Conservation (phyloP, 345 rosid species). For the Barbarea vulgaris region DNA sequence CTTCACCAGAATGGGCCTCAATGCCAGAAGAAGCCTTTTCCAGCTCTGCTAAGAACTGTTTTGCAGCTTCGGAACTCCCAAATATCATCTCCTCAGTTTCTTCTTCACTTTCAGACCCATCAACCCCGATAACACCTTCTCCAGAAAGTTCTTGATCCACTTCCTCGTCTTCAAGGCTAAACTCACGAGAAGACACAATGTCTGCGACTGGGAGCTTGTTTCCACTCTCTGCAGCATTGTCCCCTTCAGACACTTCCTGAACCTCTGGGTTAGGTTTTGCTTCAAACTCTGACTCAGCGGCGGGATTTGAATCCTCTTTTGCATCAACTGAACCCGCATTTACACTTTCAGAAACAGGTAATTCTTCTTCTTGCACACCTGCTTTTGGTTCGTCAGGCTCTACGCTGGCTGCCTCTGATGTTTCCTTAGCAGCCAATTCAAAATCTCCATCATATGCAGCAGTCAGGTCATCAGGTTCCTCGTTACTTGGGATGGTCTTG, state of each 20-base stretch:
- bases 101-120: slow-evolving; percentile 57
- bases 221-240: slow-evolving; percentile 42
- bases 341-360: slow-evolving; percentile 32
- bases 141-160: slow-evolving; percentile 41
- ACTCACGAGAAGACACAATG: slow-evolving; percentile 32
- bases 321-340: slow-evolving; percentile 15
- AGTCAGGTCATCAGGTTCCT: slow-evolving; percentile 32
- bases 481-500: slow-evolving; percentile 22
- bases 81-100: slow-evolving; percentile 68
- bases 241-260: slow-evolving; percentile 24
- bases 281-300: slow-evolving; percentile 39
- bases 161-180: slow-evolving; percentile 45
- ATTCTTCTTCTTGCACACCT: slow-evolving; percentile 24
- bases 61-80: slow-evolving; percentile 84
- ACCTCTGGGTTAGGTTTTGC: slow-evolving; percentile 40
- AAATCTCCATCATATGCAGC: slow-evolving; percentile 33
- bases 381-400: slow-evolving; percentile 33
- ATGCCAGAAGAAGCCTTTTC: slow-evolving; percentile 61
- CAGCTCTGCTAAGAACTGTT: slow-evolving; percentile 77
- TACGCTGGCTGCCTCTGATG: slow-evolving; percentile 22
- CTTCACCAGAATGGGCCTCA: slow-evolving; percentile 57
- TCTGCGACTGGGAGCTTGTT: slow-evolving; percentile 36
- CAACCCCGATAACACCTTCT: slow-evolving; percentile 44
- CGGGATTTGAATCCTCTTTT: slow-evolving; percentile 26
- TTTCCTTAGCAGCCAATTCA: slow-evolving; percentile 31